Evolutionary conservation across 371 early-diverging fungal genomes (phyloP).

Genomic region (Mucor saturninus): DNA sequence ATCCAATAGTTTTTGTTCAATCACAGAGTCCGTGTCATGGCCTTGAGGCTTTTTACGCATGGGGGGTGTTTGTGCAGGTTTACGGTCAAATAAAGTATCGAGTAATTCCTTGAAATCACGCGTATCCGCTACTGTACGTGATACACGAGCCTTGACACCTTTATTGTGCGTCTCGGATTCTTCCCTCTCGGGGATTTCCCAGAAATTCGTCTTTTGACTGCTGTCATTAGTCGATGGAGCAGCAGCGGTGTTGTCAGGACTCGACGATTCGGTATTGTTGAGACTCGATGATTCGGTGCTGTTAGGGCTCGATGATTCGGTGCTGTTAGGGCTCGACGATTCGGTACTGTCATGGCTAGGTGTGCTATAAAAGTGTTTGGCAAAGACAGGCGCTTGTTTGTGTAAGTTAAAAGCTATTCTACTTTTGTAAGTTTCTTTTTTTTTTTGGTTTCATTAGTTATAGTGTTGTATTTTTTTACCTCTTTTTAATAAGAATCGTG

Average conservation of each 20-base stretch:
- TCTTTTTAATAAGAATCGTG: neutral
- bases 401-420: neutral
- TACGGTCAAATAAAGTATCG: slow-evolving; percentile 17
- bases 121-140: neutral
- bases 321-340: no score
- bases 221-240: neutral
- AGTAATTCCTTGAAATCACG: slow-evolving; percentile 25
- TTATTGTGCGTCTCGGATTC: neutral
- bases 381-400: neutral
- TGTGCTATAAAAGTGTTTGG: neutral
- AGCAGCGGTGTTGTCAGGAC: neutral
- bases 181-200: neutral
- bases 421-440: neutral
- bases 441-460: no score
- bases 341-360: neutral
- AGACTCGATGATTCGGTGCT: neutral
- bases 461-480: slow-evolving; percentile 2
- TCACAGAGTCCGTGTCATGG: slow-evolving; percentile 12
- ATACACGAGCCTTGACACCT: neutral
- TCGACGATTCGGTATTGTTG: neutral
- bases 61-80: neutral
- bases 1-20: slow-evolving; percentile 35
- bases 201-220: neutral
- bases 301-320: no score
- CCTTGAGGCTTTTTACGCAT: neutral